These are phyloP conservation scores for Mallotus japonicus DNA, from an alignment of 441 rosid genomes.

Conservation along the genomic window DNA sequence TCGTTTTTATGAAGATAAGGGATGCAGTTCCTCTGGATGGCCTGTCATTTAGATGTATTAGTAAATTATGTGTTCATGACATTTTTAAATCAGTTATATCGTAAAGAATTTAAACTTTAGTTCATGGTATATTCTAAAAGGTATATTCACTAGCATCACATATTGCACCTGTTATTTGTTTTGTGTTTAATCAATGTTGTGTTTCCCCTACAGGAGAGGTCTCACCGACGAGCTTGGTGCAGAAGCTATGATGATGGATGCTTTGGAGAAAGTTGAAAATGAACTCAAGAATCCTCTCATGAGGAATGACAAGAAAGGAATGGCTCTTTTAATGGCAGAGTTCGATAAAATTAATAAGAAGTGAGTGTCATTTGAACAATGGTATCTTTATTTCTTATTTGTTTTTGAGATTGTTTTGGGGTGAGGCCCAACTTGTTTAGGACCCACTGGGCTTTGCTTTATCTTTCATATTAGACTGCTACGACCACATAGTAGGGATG, in stretches of 20 bases:
- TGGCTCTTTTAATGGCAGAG: constrained; percentile 80
- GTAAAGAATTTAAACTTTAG: not conserved
- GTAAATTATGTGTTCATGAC: not conserved
- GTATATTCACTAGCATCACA: not conserved
- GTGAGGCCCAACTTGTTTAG: not conserved
- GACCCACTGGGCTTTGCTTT: not conserved
- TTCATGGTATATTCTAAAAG: not conserved
- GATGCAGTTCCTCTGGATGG: not conserved
- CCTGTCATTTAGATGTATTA: not conserved
- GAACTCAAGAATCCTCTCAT: constrained; percentile 90
- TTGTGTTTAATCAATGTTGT: constrained; percentile 1
- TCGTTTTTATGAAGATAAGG: not conserved
- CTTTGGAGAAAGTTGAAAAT: constrained; percentile 88
- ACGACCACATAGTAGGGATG: not conserved
- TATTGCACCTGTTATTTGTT: not conserved
- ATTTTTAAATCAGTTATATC: not conserved
- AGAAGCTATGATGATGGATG: constrained; percentile 95
- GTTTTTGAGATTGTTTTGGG: not conserved
- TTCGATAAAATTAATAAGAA: constrained; percentile 90
- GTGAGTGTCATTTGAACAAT: constrained; percentile 35
- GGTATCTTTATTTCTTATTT: not conserved
- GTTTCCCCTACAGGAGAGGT: constrained; percentile 57
- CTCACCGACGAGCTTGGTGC: constrained; percentile 80
- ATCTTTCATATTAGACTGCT: not conserved
- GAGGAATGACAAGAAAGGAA: constrained; percentile 89